These are phyloP conservation scores for Butyriboletus regius DNA, from an alignment of 1,284 basidiomycete genomes.

Conservation along the genomic window DNA sequence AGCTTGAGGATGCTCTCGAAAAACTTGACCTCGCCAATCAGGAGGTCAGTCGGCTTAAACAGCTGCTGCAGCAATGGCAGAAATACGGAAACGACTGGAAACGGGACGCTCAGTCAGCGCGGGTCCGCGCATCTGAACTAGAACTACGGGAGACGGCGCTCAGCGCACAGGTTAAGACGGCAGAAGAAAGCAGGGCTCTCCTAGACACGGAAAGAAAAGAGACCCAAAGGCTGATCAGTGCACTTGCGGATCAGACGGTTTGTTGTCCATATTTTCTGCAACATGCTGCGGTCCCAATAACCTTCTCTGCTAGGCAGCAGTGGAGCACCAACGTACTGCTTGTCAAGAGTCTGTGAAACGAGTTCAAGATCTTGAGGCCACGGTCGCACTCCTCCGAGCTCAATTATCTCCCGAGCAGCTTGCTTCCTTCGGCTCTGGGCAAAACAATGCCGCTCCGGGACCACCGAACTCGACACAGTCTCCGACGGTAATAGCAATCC, in stretches of 20 bases:
- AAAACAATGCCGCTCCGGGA: background rate
- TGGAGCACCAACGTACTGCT: slow-evolving; percentile 14
- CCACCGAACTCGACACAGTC: background rate
- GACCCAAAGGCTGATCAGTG: slow-evolving; percentile 8
- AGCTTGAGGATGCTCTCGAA: slow-evolving; percentile 4
- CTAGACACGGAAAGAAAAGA: slow-evolving; percentile 17
- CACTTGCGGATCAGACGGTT: slow-evolving; percentile 22
- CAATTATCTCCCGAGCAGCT: slow-evolving; percentile 21
- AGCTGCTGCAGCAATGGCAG: slow-evolving; percentile 24
- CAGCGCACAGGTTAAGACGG: slow-evolving; percentile 8
- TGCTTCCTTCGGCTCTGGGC: slow-evolving; percentile 11
- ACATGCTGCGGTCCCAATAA: background rate
- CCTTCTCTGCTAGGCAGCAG: slow-evolving; percentile 8
- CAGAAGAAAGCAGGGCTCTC: slow-evolving; percentile 9
- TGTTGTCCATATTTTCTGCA: slow-evolving; percentile 7
- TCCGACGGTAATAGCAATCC: slow-evolving; percentile 11
- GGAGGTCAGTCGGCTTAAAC: slow-evolving; percentile 20
- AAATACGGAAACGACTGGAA: slow-evolving; percentile 27
- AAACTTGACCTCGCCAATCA: slow-evolving; percentile 16
- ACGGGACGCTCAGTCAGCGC: slow-evolving; percentile 17
- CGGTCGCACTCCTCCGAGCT: slow-evolving; percentile 15
- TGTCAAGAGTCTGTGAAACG: slow-evolving; percentile 14
- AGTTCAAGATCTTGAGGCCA: slow-evolving; percentile 18
- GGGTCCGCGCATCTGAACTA: slow-evolving; percentile 14
- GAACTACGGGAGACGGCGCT: slow-evolving; percentile 10